Base-by-base conservation (phyloP, 768 basidiomycete genomes). In the Tulasnella sp. region DNA sequence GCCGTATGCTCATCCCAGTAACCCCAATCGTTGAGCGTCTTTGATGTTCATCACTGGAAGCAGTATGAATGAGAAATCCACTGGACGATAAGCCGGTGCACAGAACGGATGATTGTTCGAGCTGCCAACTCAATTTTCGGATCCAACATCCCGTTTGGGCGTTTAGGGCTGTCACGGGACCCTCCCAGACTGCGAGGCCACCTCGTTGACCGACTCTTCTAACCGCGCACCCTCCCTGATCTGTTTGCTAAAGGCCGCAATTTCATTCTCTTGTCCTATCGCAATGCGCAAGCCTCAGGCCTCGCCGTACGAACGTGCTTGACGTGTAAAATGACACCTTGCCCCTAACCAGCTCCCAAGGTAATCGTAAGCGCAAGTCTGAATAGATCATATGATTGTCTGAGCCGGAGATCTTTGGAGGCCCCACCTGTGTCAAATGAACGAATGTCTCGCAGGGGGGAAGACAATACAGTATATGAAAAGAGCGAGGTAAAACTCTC, bases 111-210 rank as follows among this genome's bases (percentile, higher is more conserved):
- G 62, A 36, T 68, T 34, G 5, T 27, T 68, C 27, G 62, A 68
- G 62, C 27, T 68, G 62, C 4, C 62, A 68, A 68, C 62, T 68
- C 62, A 68, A 68, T 68, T 68, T 68, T 68, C 62, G 62, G 62
- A 68, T 68, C 62, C 62, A 68, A 36, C 62, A 68, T 68, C 62
- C 62, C 62, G 31, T 68, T 68, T 68, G 4, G 62, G 62, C 62
- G 62, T 24, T 68, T 1, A 18, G 27, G 27, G 62, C 34, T 68
- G 62, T 68, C 62, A 68, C 62, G 62, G 31, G 62, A 68, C 62
- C 62, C 62, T 68, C 27, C 2, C 62, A 36, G n/a, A 68, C 62
- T 68, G 62, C 62, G 62, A 31, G 62, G 62, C 62, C 34, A 36
- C 62, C 62, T 68, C 62, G 62, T 68, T 68, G 27, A 68, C 62